These are phyloP conservation scores for Verticillium nubilum DNA, from an alignment of 2,329 filamentous ascomycete species.

Conservation along the genomic window DNA sequence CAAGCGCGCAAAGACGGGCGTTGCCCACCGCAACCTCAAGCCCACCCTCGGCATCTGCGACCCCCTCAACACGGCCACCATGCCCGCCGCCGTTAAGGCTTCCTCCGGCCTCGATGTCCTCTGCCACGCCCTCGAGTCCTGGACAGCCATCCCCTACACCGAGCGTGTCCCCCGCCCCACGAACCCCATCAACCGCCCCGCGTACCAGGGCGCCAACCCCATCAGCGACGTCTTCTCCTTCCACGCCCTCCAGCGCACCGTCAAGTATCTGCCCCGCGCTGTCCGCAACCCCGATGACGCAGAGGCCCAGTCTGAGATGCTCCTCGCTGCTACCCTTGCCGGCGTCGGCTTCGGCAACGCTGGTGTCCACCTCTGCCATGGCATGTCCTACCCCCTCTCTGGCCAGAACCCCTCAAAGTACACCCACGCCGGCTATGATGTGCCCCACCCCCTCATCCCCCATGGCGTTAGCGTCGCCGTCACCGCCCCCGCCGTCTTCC, in stretches of 20 bases:
- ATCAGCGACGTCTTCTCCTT: slow-evolving; percentile 97
- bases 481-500: slow-evolving; percentile 88
- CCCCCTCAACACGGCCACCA: slow-evolving; percentile 87
- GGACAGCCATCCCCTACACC: slow-evolving; percentile 94
- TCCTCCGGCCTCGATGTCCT: slow-evolving; percentile 90
- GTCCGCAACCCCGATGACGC: slow-evolving; percentile 83
- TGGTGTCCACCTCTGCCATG: slow-evolving; percentile 75
- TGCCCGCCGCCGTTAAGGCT: slow-evolving; percentile 92
- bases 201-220: slow-evolving; percentile 95
- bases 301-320: slow-evolving; percentile 93
- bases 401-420: slow-evolving; percentile 85
- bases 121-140: slow-evolving; percentile 92
- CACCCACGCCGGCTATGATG: slow-evolving; percentile 79
- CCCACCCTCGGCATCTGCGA: slow-evolving; percentile 85
- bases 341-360: slow-evolving; percentile 97
- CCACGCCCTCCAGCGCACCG: slow-evolving; percentile 72
- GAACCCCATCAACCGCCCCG: slow-evolving; percentile 86
- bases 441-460: slow-evolving; percentile 75
- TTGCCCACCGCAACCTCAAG: slow-evolving; percentile 92
- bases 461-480: slow-evolving; percentile 95
- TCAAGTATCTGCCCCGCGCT: slow-evolving; percentile 88
- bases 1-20: slow-evolving; percentile 88
- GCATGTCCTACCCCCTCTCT: slow-evolving; percentile 85
- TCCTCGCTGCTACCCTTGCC: slow-evolving; percentile 87
- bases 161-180: slow-evolving; percentile 77